Conservation (phyloP, 192 early-diverging fungal species). For the Polychytrium aggregatum region DNA sequence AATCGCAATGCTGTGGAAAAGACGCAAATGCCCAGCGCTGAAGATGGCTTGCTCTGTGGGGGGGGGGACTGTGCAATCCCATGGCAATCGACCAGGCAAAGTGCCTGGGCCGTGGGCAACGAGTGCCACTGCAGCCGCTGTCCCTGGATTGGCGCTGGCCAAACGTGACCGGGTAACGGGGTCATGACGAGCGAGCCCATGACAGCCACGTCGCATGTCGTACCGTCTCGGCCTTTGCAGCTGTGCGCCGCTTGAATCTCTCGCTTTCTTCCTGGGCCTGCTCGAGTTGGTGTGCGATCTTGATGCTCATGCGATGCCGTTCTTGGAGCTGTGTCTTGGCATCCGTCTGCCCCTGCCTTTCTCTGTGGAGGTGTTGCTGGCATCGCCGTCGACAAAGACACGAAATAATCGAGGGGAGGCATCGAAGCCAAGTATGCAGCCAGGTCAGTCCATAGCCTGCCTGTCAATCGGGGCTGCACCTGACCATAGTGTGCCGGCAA, state of each 20-base stretch:
- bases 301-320: too few species aligned
- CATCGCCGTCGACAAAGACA: too few species aligned
- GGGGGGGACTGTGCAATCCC: background rate
- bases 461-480: too few species aligned
- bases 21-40: background rate
- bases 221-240: background rate
- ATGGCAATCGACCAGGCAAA: background rate
- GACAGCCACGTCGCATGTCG: background rate
- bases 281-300: too few species aligned
- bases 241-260: background rate
- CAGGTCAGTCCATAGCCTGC: too few species aligned
- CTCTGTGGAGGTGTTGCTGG: too few species aligned
- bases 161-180: background rate
- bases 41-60: background rate
- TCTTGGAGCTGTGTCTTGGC: too few species aligned
- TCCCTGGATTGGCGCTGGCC: background rate
- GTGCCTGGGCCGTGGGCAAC: background rate
- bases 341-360: too few species aligned
- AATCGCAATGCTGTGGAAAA: background rate
- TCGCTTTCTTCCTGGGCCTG: background rate
- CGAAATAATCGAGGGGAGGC: too few species aligned
- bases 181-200: background rate
- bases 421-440: too few species aligned
- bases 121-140: background rate
- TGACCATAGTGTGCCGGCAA: too few species aligned